Base-by-base conservation (phyloP, 495 filamentous ascomycete species). In the Mycothermus thermophilus region DNA sequence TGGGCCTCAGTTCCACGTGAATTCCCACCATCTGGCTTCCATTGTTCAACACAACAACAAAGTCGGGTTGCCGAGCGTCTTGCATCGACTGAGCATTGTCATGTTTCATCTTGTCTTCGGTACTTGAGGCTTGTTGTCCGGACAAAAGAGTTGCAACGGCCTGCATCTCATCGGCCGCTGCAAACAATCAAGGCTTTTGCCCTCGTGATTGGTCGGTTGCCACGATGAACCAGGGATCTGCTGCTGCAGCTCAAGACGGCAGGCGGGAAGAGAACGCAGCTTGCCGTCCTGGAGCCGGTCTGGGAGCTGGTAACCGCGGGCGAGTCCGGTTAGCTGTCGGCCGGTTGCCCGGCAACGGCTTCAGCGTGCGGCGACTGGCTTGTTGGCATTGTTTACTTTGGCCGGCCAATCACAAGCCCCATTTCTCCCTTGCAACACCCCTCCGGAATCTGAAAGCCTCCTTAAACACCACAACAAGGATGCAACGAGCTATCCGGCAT, bases 401-500 rank as follows among this genome's bases (percentile, higher is more conserved):
- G 4, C 29, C 25, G 28, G 38, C 50, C 50, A 53, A 53, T 53
- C 41, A 53, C 28, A 18, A 20, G 28, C 32, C 24, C 8, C 5
- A 8, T 3, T 22, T 0, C 9, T 0, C 34, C 17, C 27, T 29
- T 21, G 24, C 32, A 31, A 31, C 9, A 7, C 40, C 16, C 30
- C 15, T 25, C 8, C 31, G 29, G 35, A 19, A 30, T 21, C 34
- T 34, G 21, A 12, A 27, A 5, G 19, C 31, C 19, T 19, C 43
- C 41, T 50, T 50, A 43, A 53, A 53, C 47, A 50, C 41, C 34
- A 49, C 35, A 46, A 43, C 11, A 25, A 19, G 23, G 13, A 23
- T 31, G 16, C 28, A 20, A 26, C 28, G 29, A 26, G 16, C 32
- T 18, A 18, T 33, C 18, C 25, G 12, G 30, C 19, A 12, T 27